Base-by-base conservation (phyloP, 148 eudicot species). In the Bassia scoparia region DNA sequence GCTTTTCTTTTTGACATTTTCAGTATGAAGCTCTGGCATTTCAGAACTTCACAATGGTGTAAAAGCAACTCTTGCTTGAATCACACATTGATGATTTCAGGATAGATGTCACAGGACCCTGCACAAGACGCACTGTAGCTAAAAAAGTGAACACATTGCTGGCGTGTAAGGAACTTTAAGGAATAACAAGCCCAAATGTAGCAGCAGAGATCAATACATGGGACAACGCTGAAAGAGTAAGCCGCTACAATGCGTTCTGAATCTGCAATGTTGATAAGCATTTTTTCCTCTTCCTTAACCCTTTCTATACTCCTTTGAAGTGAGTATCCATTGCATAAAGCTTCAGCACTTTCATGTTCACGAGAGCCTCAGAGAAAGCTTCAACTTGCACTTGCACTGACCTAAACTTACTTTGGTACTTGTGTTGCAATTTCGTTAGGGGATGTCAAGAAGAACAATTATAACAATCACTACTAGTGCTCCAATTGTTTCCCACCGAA, bases 81-180 rank as follows among this genome's bases (percentile, higher is more conserved):
- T 91, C 69, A 88, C 87, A 84, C 89, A 16, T 87, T 89, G 38
- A 94, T 82, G 41, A 89, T 96, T 74, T 94, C 98, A 17, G 98
- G 98, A 91, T 89, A 29, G 83, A 31, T 80, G 96, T 87, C 30
- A 94, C 70, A 18, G 98, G 96, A 4, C 91, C 98, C 80, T 94
- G 98, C 64, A 94, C 90, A 46, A 94, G 88, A 37, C 96, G 87
- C 49, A 94, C 79, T 1, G 97, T 86, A 26, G 98, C 96, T 18
- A 94, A 89, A 67, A 94, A 94, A 14, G 98, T 91, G 75, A 94
- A 94, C 43, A 94, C 97, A 60, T 92, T 94, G 71, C 89, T 89
- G 41, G 97, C 94, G 75, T 84, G 67, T 30, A 94, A 31, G 93
- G 91, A 41, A 91, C 65, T 1, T 84, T 76, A 68, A 94, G 82